phyloP scores from a whole-genome alignment of 2,329 filamentous ascomycete species.

The Beauveria pseudobassiana region DNA sequence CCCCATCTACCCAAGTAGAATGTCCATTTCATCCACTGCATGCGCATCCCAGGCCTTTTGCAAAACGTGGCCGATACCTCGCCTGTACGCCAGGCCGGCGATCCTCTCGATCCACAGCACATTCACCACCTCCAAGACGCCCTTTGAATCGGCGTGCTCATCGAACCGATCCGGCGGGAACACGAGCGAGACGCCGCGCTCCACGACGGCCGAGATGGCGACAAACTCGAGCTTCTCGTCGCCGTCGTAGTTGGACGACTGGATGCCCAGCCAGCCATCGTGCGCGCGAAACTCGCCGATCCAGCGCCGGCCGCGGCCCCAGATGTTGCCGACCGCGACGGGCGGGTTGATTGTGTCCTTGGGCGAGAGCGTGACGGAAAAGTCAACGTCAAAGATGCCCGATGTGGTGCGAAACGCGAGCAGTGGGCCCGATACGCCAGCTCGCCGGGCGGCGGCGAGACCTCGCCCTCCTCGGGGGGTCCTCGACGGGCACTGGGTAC shows the following conservation, averaged over 20 bases:
- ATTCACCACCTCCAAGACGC: slow-evolving; percentile 37
- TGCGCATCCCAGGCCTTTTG: slow-evolving; percentile 33
- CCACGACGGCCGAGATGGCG: slow-evolving; percentile 32
- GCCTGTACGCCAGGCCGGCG: slow-evolving; percentile 32
- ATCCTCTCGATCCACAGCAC: slow-evolving; percentile 40
- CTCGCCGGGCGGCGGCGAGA: slow-evolving; percentile 24
- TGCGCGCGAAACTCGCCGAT: slow-evolving; percentile 37
- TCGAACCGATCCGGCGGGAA: slow-evolving; percentile 32
- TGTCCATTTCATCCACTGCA: slow-evolving; percentile 31
- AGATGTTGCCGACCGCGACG: slow-evolving; percentile 36
- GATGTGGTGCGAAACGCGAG: slow-evolving; percentile 33
- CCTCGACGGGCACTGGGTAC: slow-evolving; percentile 35
- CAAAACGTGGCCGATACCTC: slow-evolving; percentile 36
- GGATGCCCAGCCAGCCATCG: slow-evolving; percentile 37
- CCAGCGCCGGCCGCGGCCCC: slow-evolving; percentile 28
- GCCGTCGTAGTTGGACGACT: slow-evolving; percentile 38
- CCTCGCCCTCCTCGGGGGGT: slow-evolving; percentile 22
- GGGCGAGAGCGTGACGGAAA: slow-evolving; percentile 27
- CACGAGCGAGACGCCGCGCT: slow-evolving; percentile 33
- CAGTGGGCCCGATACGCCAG: slow-evolving; percentile 28
- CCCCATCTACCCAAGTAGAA: slow-evolving; percentile 31
- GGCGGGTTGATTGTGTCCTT: slow-evolving; percentile 30
- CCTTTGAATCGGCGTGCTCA: slow-evolving; percentile 34
- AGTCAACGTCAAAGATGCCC: slow-evolving; percentile 34
- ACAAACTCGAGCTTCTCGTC: slow-evolving; percentile 38